These are phyloP conservation scores for Calonectria multiphialidica DNA, from an alignment of 2,329 filamentous ascomycete genomes.

Conservation along the genomic window DNA sequence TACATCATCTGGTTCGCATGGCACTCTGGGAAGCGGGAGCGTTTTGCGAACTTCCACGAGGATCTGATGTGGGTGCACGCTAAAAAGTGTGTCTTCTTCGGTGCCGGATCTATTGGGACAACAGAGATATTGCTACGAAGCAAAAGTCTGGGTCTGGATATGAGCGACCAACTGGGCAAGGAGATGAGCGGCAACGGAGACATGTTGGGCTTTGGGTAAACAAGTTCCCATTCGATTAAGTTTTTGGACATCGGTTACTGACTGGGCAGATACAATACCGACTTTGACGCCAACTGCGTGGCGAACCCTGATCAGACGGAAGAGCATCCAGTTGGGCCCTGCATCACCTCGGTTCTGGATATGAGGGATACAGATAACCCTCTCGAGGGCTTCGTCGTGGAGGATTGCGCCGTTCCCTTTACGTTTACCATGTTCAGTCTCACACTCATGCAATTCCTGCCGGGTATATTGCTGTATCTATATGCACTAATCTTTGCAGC, in stretches of 20 bases:
- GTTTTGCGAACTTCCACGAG: slow-evolving; percentile 20
- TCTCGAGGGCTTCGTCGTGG: slow-evolving; percentile 72
- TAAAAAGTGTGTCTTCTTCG: slow-evolving; percentile 74
- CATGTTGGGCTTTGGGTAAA: slow-evolving; percentile 71
- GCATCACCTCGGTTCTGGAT: slow-evolving; percentile 73
- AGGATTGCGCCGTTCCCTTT: slow-evolving; percentile 72
- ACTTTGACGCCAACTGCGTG: slow-evolving; percentile 67
- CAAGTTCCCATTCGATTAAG: background rate
- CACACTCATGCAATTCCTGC: slow-evolving; percentile 61
- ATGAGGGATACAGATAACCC: slow-evolving; percentile 66
- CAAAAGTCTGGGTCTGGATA: slow-evolving; percentile 66
- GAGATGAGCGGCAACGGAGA: slow-evolving; percentile 77
- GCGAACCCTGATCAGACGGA: slow-evolving; percentile 62
- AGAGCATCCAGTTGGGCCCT: slow-evolving; percentile 69
- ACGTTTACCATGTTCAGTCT: slow-evolving; percentile 69
- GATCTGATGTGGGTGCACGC: slow-evolving; percentile 77
- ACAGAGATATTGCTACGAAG: slow-evolving; percentile 75
- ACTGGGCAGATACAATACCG: slow-evolving; percentile 66
- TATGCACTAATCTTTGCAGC: slow-evolving; percentile 4
- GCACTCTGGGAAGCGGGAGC: slow-evolving; percentile 51
- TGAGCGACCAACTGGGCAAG: slow-evolving; percentile 69
- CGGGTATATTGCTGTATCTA: slow-evolving; percentile 53
- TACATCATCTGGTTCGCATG: slow-evolving; percentile 75
- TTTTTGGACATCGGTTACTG: background rate
- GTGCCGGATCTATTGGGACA: slow-evolving; percentile 73